Evolutionary conservation across 129 eudicot species (phyloP), one percentile per base, ranked within the genome.

Genomic region (Lactuca saligna): DNA sequence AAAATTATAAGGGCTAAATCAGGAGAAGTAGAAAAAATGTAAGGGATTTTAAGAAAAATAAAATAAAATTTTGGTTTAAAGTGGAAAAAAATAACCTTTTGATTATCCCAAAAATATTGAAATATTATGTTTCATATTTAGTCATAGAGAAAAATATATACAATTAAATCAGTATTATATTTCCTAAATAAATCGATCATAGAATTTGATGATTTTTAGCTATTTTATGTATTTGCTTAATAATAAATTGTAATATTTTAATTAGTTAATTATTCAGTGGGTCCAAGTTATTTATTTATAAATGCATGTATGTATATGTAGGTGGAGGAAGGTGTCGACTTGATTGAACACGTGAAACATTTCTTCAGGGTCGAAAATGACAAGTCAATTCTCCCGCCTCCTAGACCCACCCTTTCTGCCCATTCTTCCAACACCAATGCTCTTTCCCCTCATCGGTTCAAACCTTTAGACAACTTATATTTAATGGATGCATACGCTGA

Each of bases 381-480:
- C 50, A 60, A 31, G 41, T 56, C 12, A 10, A 54, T 17, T 77
- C 31, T 38, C 6, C 13, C 82, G 37, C n/a, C 54, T 6, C 90
- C 90, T 6, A 82, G 79, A 55, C 98, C 92, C 3, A 80, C 95
- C 15, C 87, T 85, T 15, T 93, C 97, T 2, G 88, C 84, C 65
- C 92, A 87, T 70, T 93, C 98, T 53, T 89, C 97, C 5, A 85
- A 85, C 58, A 85, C 87, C 4, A 57, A 1, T 25, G 0, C 63
- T 35, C 25, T 82, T 33, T 62, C 83, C 20, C 42, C 82, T 15
- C 16, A 17, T 51, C 77, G 59, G 20, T 20, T 31, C 50, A 42
- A 42, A 33, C 76, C 31, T 17, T 46, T n/a, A 0, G 42, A 71
- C 20, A 37, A 20, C 6, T 6, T 17, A 2, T 35, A 67, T 50